Conservation (phyloP, 352 stramenopile genomes). For the Phytophthora vignae region DNA sequence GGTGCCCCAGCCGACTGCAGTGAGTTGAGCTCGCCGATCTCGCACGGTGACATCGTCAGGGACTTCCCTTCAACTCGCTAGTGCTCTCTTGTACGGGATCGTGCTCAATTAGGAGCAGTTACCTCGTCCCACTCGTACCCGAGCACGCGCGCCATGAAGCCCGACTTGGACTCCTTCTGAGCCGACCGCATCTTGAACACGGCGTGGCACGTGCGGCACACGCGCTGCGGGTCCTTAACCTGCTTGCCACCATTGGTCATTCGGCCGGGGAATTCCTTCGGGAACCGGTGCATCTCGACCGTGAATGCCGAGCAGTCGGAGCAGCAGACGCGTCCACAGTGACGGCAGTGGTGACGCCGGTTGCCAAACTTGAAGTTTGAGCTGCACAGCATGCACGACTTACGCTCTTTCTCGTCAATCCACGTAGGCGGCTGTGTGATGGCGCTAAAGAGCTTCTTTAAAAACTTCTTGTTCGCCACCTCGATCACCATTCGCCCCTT, state of each 20-base stretch:
- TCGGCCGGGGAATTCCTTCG: conserved; percentile 84
- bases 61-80: conserved; percentile 40
- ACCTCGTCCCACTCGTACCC: conserved; percentile 91
- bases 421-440: conserved; percentile 80
- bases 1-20: conserved; percentile 7
- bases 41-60: conserved; percentile 22
- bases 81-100: conserved; percentile 25
- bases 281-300: conserved; percentile 84
- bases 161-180: conserved; percentile 87
- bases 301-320: conserved; percentile 83
- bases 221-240: conserved; percentile 82
- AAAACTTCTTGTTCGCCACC: conserved; percentile 78
- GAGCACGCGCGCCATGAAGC: conserved; percentile 83
- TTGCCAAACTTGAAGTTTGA: conserved; percentile 84
- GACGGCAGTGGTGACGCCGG: conserved; percentile 84
- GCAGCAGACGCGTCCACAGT: conserved; percentile 88
- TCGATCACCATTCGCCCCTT: conserved; percentile 83
- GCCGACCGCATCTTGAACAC: conserved; percentile 88
- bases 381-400: conserved; percentile 76
- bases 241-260: conserved; percentile 67
- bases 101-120: conserved; percentile 47
- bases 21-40: conserved; percentile 13
- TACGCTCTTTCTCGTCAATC: conserved; percentile 82
- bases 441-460: conserved; percentile 85
- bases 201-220: conserved; percentile 84